Percentiles rank a stretch among this genome's conserved stretches.
Conservation (phyloP, 176 grass and related monocot species). For the Oryza glaberrima region DNA sequence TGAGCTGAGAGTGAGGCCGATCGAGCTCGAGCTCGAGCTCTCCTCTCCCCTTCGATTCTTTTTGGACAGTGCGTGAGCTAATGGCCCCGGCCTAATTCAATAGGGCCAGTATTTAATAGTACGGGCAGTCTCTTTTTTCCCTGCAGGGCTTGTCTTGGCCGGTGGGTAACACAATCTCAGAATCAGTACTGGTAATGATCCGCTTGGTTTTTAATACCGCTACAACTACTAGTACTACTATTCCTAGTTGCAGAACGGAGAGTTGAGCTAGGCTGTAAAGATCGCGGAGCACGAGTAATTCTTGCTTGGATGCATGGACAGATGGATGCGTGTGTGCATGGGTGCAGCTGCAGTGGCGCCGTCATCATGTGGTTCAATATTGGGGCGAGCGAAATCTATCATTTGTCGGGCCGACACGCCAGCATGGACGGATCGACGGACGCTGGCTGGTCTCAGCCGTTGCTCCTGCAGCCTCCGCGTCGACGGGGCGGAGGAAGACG, state of each 20-base stretch:
- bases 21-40: background rate
- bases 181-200: conserved; percentile 48
- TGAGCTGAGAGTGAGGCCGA: background rate
- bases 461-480: too few species aligned
- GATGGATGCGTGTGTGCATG: background rate
- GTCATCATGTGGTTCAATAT: conserved; percentile 43
- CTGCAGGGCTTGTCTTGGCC: conserved; percentile 19
- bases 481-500: too few species aligned
- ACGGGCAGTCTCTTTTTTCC: background rate
- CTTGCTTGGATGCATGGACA: background rate
- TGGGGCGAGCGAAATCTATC: conserved; percentile 40
- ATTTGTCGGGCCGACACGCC: conserved; percentile 40
- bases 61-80: conserved; percentile 66
- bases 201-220: background rate
- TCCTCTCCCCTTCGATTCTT: conserved; percentile 36
- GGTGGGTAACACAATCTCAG: conserved; percentile 53
- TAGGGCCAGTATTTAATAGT: conserved; percentile 32
- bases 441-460: background rate
- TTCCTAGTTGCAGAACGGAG: background rate
- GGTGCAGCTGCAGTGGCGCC: background rate
- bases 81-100: conserved; percentile 45
- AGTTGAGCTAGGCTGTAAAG: conserved; percentile 33
- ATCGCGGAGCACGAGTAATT: conserved; percentile 40
- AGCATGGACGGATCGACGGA: conserved; percentile 44
- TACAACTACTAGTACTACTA: background rate